Evolutionary conservation across 768 basidiomycete species (phyloP), one percentile per base, ranked within the genome.

Genomic region (Boletus sensibilis): DNA sequence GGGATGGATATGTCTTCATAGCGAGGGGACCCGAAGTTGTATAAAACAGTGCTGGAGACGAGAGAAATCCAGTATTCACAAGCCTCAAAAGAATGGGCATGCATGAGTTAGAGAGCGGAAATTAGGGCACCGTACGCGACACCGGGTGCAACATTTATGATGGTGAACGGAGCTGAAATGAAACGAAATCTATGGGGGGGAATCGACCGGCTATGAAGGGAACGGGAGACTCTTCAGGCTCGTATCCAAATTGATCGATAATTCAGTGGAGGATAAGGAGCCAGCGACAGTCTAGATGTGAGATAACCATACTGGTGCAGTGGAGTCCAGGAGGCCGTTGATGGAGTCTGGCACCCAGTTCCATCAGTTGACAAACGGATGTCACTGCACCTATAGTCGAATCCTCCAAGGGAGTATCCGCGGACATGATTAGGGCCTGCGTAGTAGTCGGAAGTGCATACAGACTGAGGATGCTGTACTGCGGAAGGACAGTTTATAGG

Each of bases 1-100:
- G 76, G 82, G 80, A 83, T 82, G 82, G 79, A 84, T 83, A 83
- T 79, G 83, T 84, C 83, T 80, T 71, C 68, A 73, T 71, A 67
- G 57, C 64, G 66, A 49, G 60, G 59, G 67, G 62, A 65, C 64
- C 66, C 55, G 47, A 64, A 60, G 27, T 59, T 52, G 58, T 60
- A 64, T 71, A 57, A 59, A 53, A 63, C 63, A 67, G 33, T 50
- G 56, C 50, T 57, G 42, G 53, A 56, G 59, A 68, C 61, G 58
- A 64, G 64, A 64, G 50, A 58, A 62, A 61, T 65, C 70, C 72
- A 65, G 66, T 73, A 73, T 73, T 73, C 70, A 74, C 73, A 72
- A 54, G 61, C 66, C 62, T 57, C 61, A 55, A 71, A 68, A 68
- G 59, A 69, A 69, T 45, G 63, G 71, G 67, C 60, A 67, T 60